Percentiles rank a stretch among this genome's conserved stretches.
These are phyloP conservation scores for Globisporangium barbulae DNA, from an alignment of 352 stramenopile species.

Conservation along the genomic window DNA sequence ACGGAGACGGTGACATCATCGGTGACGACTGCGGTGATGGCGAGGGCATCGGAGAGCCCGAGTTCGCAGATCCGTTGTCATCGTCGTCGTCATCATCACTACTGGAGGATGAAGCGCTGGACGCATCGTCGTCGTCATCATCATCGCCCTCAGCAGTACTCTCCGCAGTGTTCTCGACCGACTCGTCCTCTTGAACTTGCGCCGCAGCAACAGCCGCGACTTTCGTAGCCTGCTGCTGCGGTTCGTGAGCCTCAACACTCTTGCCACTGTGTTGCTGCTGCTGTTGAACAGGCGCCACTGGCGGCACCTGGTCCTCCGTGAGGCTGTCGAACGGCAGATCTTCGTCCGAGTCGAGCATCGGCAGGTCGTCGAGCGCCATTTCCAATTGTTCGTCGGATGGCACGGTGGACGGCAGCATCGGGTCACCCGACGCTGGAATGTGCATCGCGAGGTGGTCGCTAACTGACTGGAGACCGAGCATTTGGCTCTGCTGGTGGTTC, in stretches of 20 bases:
- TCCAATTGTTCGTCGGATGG: conserved; percentile 72
- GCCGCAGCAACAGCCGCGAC: neutral
- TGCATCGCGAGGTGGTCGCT: conserved; percentile 4
- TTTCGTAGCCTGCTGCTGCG: neutral
- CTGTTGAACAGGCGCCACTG: neutral
- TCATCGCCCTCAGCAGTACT: conserved; percentile 29
- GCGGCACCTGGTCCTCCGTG: conserved; percentile 13
- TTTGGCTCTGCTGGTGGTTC: neutral
- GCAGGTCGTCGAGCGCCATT: conserved; percentile 63
- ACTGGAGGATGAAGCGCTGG: conserved; percentile 22
- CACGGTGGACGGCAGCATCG: conserved; percentile 29
- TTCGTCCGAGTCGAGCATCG: conserved; percentile 70
- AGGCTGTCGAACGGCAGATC: conserved; percentile 40
- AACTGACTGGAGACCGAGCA: neutral
- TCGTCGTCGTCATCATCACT: conserved; percentile 34
- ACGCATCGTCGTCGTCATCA: conserved; percentile 45
- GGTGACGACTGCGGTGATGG: conserved; percentile 50
- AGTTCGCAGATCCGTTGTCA: conserved; percentile 58
- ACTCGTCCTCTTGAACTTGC: neutral
- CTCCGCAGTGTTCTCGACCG: conserved; percentile 19
- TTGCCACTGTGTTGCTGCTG: neutral
- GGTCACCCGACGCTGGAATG: conserved; percentile 15
- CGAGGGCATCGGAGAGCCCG: conserved; percentile 49
- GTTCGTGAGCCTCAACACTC: neutral
- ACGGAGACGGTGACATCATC: conserved; percentile 59